Conservation (phyloP, 345 rosid genomes). For the Tarenaya hassleriana region DNA sequence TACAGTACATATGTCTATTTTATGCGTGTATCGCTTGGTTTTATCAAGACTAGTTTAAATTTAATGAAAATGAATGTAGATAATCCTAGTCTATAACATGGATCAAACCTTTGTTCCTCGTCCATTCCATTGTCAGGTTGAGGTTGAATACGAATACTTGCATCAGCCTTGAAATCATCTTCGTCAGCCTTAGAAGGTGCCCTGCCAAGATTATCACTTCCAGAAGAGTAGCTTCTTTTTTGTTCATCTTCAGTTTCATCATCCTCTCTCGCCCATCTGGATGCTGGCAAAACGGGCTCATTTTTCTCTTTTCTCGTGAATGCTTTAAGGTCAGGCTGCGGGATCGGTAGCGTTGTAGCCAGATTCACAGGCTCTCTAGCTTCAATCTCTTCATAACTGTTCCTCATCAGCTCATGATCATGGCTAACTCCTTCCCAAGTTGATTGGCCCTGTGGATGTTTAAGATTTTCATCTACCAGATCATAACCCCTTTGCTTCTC, state of each 20-base stretch:
- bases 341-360: constrained; percentile 40
- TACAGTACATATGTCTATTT: too few relatives aligned
- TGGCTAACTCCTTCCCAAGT: constrained; percentile 45
- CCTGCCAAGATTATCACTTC: constrained; percentile 78
- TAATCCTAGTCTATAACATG: neutral
- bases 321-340: constrained; percentile 63
- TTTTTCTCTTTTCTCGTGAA: constrained; percentile 61
- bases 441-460: constrained; percentile 47
- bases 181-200: constrained; percentile 51
- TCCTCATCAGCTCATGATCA: constrained; percentile 36
- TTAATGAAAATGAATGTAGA: neutral
- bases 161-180: constrained; percentile 44
- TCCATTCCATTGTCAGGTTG: constrained; percentile 63
- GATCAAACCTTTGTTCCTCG: constrained; percentile 80
- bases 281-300: constrained; percentile 75
- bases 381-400: constrained; percentile 40
- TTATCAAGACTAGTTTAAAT: too few relatives aligned
- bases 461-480: constrained; percentile 64
- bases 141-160: constrained; percentile 40
- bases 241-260: constrained; percentile 84
- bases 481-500: constrained; percentile 88
- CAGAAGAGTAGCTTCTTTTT: constrained; percentile 79
- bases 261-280: constrained; percentile 97
- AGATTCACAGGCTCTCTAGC: constrained; percentile 36
- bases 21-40: too few relatives aligned